Evolutionary conservation across 345 rosid genomes (phyloP), one percentile per base, ranked within the genome.

Genomic region (Eucalyptus coolabah): DNA sequence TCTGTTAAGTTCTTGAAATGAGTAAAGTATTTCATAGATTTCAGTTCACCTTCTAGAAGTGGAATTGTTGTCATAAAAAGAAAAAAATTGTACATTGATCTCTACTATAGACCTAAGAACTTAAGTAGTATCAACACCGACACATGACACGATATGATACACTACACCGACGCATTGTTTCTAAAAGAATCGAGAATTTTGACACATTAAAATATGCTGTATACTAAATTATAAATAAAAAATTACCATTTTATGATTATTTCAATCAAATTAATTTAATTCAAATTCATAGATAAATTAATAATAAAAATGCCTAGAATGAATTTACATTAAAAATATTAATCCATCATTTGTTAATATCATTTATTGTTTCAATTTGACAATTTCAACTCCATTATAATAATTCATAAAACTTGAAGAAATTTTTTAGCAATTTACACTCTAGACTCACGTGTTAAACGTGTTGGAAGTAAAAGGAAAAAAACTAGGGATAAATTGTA

Each of bases 121-220:
- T 0, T 19, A 53, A 53, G 26, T 53, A 53, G 0, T 0, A 53
- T 19, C 1, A 1, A 53, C 5, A 53, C 0, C 1, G 5, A 21
- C 24, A 19, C 0, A 1, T 8, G 5, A 53, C 0, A 19, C 5
- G 5, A 53, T 53, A 8, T 19, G 26, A 53, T 0, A 53, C 5
- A 0, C 2, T 8, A 53, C 2, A 0, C 0, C 59, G 26, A 0
- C 10, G 0, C 5, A 21, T 53, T 0, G 0, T 53, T 53, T 53
- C 24, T 53, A 0, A 53, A 53, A 53, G 2, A 53, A 3, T 0
- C 2, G 5, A 53, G 4, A 8, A 53, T 53, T 53, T 21, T 0
- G 1, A 53, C 2, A 53, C 0, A 19, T 53, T 53, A 1, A 19
- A 2, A 2, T 8, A 8, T 0, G 5, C 4, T 53, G 5, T 19